These are phyloP conservation scores for Zymoseptoria crescenta DNA, from an alignment of 2,329 filamentous ascomycete species.

Conservation along the genomic window DNA sequence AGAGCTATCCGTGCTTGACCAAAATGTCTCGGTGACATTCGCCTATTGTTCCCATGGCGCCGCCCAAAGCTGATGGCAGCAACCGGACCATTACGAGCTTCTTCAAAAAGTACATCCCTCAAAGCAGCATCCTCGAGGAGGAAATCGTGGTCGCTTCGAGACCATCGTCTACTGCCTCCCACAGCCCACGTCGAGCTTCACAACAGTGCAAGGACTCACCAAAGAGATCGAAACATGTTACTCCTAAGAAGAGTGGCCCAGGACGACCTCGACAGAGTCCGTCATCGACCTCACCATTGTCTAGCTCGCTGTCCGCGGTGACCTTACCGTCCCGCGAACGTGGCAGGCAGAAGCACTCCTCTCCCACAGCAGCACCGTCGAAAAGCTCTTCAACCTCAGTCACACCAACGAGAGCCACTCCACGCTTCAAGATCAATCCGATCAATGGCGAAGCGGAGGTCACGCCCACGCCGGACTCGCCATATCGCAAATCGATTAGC, in stretches of 20 bases:
- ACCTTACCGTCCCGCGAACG: not conserved
- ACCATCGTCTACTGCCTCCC: not conserved
- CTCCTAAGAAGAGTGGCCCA: not conserved
- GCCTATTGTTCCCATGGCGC: conserved; percentile 4
- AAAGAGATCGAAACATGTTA: not conserved
- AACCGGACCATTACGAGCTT: conserved; percentile 35
- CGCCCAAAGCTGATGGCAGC: not conserved
- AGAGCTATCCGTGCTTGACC: not conserved
- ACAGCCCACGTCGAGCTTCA: not conserved
- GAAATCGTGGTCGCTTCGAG: conserved; percentile 20
- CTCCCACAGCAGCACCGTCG: not conserved
- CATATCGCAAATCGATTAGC: conserved; percentile 5
- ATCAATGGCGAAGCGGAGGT: conserved; percentile 6
- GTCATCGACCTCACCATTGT: not conserved
- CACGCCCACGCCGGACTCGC: conserved; percentile 12
- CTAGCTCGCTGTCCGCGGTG: not conserved
- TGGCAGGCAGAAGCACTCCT: not conserved
- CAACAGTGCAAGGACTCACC: not conserved
- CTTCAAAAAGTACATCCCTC: conserved; percentile 36
- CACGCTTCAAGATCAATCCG: conserved; percentile 6
- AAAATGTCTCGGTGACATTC: not conserved
- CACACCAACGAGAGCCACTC: not conserved
- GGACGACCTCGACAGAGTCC: not conserved
- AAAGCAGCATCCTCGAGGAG: conserved; percentile 18
- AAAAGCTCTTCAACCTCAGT: not conserved